Base-by-base conservation (phyloP, 768 basidiomycete genomes). In the Rhodotorula babjevae region DNA sequence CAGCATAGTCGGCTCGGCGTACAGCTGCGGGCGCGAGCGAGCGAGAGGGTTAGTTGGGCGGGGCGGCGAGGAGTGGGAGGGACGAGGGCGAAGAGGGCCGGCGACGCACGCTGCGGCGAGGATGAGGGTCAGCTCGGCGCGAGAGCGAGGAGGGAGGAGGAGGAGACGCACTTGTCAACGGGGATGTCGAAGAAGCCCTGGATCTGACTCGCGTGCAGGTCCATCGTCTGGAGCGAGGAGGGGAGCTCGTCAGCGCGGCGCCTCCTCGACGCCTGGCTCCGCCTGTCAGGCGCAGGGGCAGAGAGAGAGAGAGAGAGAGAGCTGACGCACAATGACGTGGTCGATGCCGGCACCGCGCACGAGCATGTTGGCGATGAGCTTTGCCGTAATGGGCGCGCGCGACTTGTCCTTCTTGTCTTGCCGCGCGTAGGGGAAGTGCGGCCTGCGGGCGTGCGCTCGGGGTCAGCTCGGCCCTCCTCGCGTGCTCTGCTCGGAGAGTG, bases 151-250 rank as follows among this genome's bases (percentile, higher is more conserved):
- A 12, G 14, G 44, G 58, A 23, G 19, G 25, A n/a, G 3, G n/a
- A 2, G 7, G 4, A 19, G 23, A 40, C 73, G 49, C 61, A 76
- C 27, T 98, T 98, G 83, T 98, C 95, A 36, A 96, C 94, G 18
- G 95, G 95, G 76, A 98, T 92, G 81, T 97, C 93, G 81, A 98
- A 98, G 84, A 98, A 98, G 14, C 95, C 95, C 80, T 98, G 95
- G 71, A 97, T 98, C 83, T 98, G 95, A 78, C 90, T 90, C 55
- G 95, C 94, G 79, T 97, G 95, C 63, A 98, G 84, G 81, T 98
- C 94, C 90, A 98, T 95, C n/a, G 95, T 97, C 36, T 36, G 36
- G 5, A 36, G 36, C 36, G 36, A 4, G 36, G 36, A 36, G 9
- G 36, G 9, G 5, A 9, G 36, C 36, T 36, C 36, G 36, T 36